Evolutionary conservation across 2,329 filamentous ascomycete genomes (phyloP), one percentile per base, ranked within the genome.

Genomic region (Clonostachys rosea): DNA sequence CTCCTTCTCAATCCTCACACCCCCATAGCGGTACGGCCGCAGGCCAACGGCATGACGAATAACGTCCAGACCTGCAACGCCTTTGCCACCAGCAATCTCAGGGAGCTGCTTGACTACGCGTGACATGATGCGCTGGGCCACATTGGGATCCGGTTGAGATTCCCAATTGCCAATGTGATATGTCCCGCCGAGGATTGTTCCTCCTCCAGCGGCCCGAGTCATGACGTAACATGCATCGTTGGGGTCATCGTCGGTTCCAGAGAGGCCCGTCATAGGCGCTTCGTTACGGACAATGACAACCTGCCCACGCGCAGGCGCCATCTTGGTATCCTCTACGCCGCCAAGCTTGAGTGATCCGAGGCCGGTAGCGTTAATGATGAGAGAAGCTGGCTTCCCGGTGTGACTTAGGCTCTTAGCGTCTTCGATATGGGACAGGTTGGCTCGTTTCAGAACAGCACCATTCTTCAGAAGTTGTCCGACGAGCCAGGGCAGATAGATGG

Each of bases 11-110:
- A 92, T 70, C 47, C 89, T 76, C 13, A 86, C 81, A 0, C 89
- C 89, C 2, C 78, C 84, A 42, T 82, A 74, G 42, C 89, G 73
- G 58, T 83, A 76, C 5, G 89, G 89, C 52, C 89, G 73, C 52
- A 94, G 59, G 1, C 89, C 89, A 11, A 92, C 89, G 3, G 82
- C 85, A 60, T 94, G 88, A n/a, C 88, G 75, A 45, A 92, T 74
- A 34, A 94, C 74, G 61, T 83, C 81, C 49, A 94, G 62, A 34
- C 75, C 81, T 63, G 88, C 78, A 33, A 89, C 77, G 1, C 86
- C 84, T 63, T 82, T 73, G 8, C 84, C 77, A 9, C 58, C 69
- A 4, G 78, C 78, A 50, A 89, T 67, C 45, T 73, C 67, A 0
- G 86, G 86, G 58, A 79, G 79, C 16, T 80, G 63, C 35, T 79